Conservation (phyloP, 345 rosid species). For the Dipteronia dyeriana region DNA sequence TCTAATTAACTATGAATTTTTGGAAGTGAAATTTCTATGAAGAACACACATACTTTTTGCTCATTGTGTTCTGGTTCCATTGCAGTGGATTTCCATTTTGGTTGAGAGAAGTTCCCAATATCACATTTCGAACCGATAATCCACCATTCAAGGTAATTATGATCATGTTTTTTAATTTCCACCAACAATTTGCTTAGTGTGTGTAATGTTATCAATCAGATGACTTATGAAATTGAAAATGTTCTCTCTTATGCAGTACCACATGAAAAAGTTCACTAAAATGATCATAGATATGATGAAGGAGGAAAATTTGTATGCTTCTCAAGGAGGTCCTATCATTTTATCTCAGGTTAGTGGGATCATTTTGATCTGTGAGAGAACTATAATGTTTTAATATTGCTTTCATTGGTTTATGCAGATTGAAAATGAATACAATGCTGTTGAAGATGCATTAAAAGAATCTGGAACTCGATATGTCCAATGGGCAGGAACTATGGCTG, state of each 20-base stretch:
- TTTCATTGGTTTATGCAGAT: slow-evolving; percentile 28
- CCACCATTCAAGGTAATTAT: slow-evolving; percentile 46
- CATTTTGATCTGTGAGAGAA: background rate
- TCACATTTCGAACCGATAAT: slow-evolving; percentile 48
- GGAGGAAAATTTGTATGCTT: slow-evolving; percentile 40
- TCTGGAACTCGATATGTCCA: slow-evolving; percentile 44
- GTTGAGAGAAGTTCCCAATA: slow-evolving; percentile 46
- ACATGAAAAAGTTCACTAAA: slow-evolving; percentile 41
- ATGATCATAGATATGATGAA: slow-evolving; percentile 39
- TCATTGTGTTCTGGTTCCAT: background rate
- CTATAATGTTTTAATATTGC: background rate
- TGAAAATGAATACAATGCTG: slow-evolving; percentile 50
- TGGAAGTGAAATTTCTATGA: background rate
- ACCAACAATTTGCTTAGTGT: background rate
- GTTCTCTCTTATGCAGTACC: slow-evolving; percentile 26
- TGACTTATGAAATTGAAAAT: background rate
- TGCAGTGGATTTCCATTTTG: slow-evolving; percentile 57
- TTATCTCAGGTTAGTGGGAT: slow-evolving; percentile 40
- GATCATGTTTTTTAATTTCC: background rate
- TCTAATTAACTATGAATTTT: too few relatives aligned
- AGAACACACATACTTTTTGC: background rate
- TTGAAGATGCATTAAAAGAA: slow-evolving; percentile 44
- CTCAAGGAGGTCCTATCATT: slow-evolving; percentile 58
- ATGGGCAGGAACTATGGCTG: slow-evolving; percentile 55
- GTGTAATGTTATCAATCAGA: background rate